Evolutionary conservation across 306 rosid genomes (phyloP), one percentile per base, ranked within the genome.

Genomic region (Abrus pulchellus): DNA sequence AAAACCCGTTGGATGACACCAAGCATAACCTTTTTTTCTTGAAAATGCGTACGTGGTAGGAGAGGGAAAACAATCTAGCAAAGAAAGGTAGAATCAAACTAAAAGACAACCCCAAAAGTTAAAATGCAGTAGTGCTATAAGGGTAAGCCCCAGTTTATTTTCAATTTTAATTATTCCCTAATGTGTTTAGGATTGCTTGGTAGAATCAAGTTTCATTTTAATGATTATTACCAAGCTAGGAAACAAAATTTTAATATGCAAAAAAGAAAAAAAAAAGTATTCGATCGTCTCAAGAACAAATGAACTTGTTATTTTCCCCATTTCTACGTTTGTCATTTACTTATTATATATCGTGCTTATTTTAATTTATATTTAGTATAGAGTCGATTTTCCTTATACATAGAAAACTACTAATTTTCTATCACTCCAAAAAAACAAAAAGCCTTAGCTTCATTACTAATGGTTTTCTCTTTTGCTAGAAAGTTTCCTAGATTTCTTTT

Each of bases 51-150:
- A 65, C 29, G 81, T 73, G 75, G 79, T 12, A 52, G 77, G 53
- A 83, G 59, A 72, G 52, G 83, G 81, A 82, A 63, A 79, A 81
- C 75, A 80, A 67, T 79, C 66, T 43, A 63, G 70, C 61, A 80
- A 92, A 86, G 92, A 81, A 93, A 89, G 89, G 97, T 83, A 86
- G 90, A 68, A 86, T 80, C 73, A 67, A 74, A 82, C 76, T 20
- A 68, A 83, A 77, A 91, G 89, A 43, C 77, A 84, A 77, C 85
- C 3, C 63, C 63, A 10, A 64, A 64, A 50, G 49, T 79, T 66
- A 66, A 65, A 27, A 34, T 44, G 68, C 45, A 10, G 5, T n/a
- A 67, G 34, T 38, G 8, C 48, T 32, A 57, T 7, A 55, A 56
- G 50, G 77, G 47, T 57, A 57, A 79, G 61, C 62, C 29, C 68